Base-by-base conservation (phyloP, 2,329 filamentous ascomycete genomes). In the Harringtonia aguacate region DNA sequence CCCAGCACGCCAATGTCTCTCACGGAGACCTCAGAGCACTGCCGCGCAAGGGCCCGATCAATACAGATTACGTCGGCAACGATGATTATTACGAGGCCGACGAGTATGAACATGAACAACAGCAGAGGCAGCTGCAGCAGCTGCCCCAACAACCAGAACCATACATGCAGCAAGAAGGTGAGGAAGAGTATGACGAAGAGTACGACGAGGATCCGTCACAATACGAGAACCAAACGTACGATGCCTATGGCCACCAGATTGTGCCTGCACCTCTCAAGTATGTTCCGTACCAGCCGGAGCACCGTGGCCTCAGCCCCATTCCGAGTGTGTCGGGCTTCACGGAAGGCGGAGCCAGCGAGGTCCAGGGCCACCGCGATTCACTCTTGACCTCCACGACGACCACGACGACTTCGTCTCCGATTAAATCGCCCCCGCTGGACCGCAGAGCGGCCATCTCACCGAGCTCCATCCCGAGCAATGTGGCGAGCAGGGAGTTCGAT, bases 301-400 rank as follows among this genome's bases (percentile, higher is more conserved):
- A 77, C 42, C 81, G 85, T 35, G 82, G 80, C 12, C 65, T 94
- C 39, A 95, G 89, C 57, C 90, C 90, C 1, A 89, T 94, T 47
- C 89, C 92, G 53, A 95, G 89, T 55, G 86, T 95, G 15, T 90
- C 87, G 12, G 92, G 89, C 49, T 90, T 88, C 55, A 82, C 78
- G 4, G 80, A 88, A 54, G 77, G 79, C 38, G 78, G 78, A 43
- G 22, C 41, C 5, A 80, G 70, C 54, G 73, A 80, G 48, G 65
- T 67, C 24, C 70, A 71, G 29, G 63, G 64, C 27, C 75, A 74
- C 53, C 75, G 75, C 39, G 72, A 81, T 46, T 77, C 78, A 2
- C 64, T 69, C 46, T 64, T 73, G 28, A 72, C 72, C 36, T 70
- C 68, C 14, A 60, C 59, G 15, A 60, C 63, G 3, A 67, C 68